Percentiles rank a stretch among this genome's conserved stretches.
Evolutionary conservation across 1,284 basidiomycete species (phyloP).

Genomic region (Apiotrichum veenhuisii): DNA sequence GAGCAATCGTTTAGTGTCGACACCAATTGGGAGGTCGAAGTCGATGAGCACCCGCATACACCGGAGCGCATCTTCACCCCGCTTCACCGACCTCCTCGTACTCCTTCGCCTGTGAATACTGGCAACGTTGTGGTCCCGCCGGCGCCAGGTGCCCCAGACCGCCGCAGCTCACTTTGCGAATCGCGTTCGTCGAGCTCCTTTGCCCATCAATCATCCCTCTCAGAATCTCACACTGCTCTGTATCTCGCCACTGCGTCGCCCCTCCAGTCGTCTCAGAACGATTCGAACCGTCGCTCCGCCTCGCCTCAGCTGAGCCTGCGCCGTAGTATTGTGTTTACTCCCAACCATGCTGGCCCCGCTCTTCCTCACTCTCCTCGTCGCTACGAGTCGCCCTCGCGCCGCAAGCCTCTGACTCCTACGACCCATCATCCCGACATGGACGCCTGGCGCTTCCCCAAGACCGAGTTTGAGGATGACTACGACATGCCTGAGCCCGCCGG

Average conservation of each 20-base stretch:
- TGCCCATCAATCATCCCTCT: conserved; percentile 41
- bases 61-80: conserved; percentile 26
- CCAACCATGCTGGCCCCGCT: conserved; percentile 34
- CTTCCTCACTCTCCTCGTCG: conserved; percentile 14
- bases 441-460: conserved; percentile 39
- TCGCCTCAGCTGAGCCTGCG: conserved; percentile 35
- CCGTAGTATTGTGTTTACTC: conserved; percentile 36
- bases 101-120: conserved; percentile 30
- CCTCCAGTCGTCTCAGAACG: background rate
- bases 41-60: background rate
- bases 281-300: conserved; percentile 28
- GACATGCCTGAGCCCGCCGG: conserved; percentile 3
- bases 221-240: conserved; percentile 46
- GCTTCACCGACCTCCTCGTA: conserved; percentile 33
- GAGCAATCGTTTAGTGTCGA: conserved; percentile 45
- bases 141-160: conserved; percentile 11
- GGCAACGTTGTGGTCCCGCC: conserved; percentile 17
- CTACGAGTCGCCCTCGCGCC: conserved; percentile 25
- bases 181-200: conserved; percentile 29
- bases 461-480: conserved; percentile 10
- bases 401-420: conserved; percentile 27
- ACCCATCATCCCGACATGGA: conserved; percentile 38
- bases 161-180: conserved; percentile 9
- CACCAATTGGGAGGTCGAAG: conserved; percentile 17
- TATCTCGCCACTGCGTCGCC: conserved; percentile 47